Evolutionary conservation across 177 flowering plant genomes (phyloP), one percentile per base, ranked within the genome.

Genomic region (Vitis hybrid): DNA sequence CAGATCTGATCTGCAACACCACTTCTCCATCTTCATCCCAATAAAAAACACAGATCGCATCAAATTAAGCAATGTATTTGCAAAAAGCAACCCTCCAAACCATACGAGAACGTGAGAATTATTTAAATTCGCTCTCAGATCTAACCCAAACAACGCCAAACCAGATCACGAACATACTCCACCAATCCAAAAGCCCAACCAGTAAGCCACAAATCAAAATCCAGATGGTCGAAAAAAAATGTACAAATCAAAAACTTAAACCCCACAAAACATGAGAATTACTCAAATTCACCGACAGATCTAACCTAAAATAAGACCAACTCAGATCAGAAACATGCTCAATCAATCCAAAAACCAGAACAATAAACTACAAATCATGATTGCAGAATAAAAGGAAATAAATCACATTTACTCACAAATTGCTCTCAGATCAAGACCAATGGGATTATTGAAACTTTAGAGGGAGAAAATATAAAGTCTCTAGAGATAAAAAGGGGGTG

Each of bases 71-170:
- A 51, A 51, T 51, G 50, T 10, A 3, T 7, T 16, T 18, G 31
- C 16, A 26, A 2, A 29, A n/a, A 34, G 8, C 61, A 29, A 16
- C 31, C 8, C 48, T 34, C 16, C 6, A 53, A 9, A 50, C 29
- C 31, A 29, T 64, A 39, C 45, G 14, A 10, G 6, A 63, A 3
- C 6, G 15, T 9, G 5, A 53, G 12, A 13, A 48, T 15, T 45
- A 1, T 61, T 50, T 56, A 16, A 6, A 66, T 3, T 60, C 45
- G 13, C 8, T 12, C 52, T 34, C 56, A 77, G 76, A 77, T 77
- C 79, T 34, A 72, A 59, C 45, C 29, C 68, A 76, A 58, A 4
- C 19, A 15, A 57, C 39, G 26, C 16, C 10, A 3, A 70, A 52
- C 70, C 59, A 71, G 59, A 61, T 70, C 71, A 50, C 3, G 22